Percentiles rank a stretch among this genome's conserved stretches.
Evolutionary conservation across 345 rosid species (phyloP).

Genomic region (Brassica napus): DNA sequence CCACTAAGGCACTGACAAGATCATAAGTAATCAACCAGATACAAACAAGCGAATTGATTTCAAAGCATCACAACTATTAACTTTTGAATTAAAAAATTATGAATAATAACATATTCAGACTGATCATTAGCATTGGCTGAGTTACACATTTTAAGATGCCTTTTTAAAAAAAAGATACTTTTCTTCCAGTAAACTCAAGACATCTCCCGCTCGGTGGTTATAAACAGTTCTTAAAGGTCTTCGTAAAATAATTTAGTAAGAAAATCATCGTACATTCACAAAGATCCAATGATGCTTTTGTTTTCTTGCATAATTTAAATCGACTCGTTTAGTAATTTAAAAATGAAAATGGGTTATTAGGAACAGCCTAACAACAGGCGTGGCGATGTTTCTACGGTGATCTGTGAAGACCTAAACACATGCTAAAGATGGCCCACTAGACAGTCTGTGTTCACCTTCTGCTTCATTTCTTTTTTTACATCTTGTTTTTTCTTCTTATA

Average conservation of each 20-base stretch:
- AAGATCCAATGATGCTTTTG: not conserved
- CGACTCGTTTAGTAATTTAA: not conserved
- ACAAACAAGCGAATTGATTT: slow-evolving; percentile 25
- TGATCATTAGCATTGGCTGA: slow-evolving; percentile 16
- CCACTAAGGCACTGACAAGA: slow-evolving; percentile 29
- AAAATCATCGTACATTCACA: not conserved
- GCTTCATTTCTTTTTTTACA: not conserved
- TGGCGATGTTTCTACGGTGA: slow-evolving; percentile 33
- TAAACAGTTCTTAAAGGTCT: slow-evolving; percentile 6
- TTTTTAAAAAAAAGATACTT: not conserved
- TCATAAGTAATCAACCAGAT: slow-evolving; percentile 28
- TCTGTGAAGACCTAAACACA: slow-evolving; percentile 24
- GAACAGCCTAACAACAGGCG: slow-evolving; percentile 13
- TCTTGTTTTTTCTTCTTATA: not conserved
- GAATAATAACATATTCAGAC: not conserved
- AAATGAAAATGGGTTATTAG: not conserved
- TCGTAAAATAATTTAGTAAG: not conserved
- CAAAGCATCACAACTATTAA: slow-evolving; percentile 18
- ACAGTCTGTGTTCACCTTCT: slow-evolving; percentile 19
- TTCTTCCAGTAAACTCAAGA: slow-evolving; percentile 22
- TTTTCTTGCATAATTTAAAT: not conserved
- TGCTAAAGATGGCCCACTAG: slow-evolving; percentile 18
- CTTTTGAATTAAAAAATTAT: not conserved
- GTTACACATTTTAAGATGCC: not conserved
- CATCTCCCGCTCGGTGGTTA: slow-evolving; percentile 29